Percentiles rank a stretch among this genome's conserved stretches.
These are phyloP conservation scores for Cruciata laevipes DNA, from an alignment of 257 asterid species.

Conservation along the genomic window DNA sequence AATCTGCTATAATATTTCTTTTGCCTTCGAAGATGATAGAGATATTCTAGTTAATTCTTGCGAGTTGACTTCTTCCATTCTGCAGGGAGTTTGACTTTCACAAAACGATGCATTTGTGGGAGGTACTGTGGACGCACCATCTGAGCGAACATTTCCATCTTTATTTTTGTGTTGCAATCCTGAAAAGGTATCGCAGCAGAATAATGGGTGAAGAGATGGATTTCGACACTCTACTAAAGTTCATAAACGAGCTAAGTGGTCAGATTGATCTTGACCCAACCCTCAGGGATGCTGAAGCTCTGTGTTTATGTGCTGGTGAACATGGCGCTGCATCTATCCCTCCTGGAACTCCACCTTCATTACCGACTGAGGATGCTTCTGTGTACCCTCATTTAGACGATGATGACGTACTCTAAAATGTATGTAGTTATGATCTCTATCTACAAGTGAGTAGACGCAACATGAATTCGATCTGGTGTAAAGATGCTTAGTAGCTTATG, in stretches of 20 bases:
- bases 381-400: conserved; percentile 68
- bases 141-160: conserved; percentile 88
- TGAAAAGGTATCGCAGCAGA: conserved; percentile 64
- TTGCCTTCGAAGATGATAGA: neutral
- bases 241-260: conserved; percentile 88
- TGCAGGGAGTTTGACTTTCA: conserved; percentile 93
- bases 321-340: conserved; percentile 85
- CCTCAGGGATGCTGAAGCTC: conserved; percentile 91
- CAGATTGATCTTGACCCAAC: conserved; percentile 71
- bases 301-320: conserved; percentile 91
- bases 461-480: neutral
- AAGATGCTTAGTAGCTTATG: neutral
- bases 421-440: neutral
- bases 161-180: conserved; percentile 74
- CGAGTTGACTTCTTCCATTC: conserved; percentile 2
- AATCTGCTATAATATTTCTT: neutral
- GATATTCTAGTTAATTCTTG: neutral
- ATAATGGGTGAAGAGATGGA: conserved; percentile 91
- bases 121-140: conserved; percentile 87
- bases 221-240: conserved; percentile 87
- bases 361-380: conserved; percentile 65
- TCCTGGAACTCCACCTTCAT: conserved; percentile 97
- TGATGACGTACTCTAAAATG: conserved; percentile 53
- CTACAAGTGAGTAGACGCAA: neutral
- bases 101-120: conserved; percentile 78